Evolutionary conservation across 345 rosid genomes (phyloP).

Genomic region (Hypericum perforatum): DNA sequence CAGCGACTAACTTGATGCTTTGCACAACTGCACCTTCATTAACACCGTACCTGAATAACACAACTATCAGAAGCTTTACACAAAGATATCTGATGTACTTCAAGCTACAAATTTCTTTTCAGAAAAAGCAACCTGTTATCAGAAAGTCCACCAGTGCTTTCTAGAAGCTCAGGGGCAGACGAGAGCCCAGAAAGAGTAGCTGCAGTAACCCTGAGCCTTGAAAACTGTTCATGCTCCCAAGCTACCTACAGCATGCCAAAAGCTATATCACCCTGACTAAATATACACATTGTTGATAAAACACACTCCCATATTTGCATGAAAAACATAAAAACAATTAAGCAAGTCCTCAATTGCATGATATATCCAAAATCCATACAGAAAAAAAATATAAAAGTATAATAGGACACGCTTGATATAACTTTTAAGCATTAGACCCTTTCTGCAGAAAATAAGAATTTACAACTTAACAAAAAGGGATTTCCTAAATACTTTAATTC

Average conservation of each 20-base stretch:
- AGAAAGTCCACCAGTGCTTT: conserved; percentile 64
- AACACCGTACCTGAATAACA: conserved; percentile 48
- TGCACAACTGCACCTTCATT: conserved; percentile 53
- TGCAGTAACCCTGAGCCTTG: conserved; percentile 88
- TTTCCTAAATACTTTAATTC: too few species aligned
- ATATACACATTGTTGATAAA: conserved; percentile 4
- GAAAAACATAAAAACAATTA: too few species aligned
- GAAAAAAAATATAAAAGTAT: too few species aligned
- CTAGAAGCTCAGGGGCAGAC: conserved; percentile 63
- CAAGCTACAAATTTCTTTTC: conserved; percentile 5
- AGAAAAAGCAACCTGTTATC: conserved; percentile 58
- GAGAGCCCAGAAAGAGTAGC: conserved; percentile 82
- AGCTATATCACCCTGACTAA: conserved; percentile 25
- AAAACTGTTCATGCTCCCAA: conserved; percentile 99
- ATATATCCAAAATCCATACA: too few species aligned
- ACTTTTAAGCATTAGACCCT: too few species aligned
- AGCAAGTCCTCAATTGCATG: too few species aligned
- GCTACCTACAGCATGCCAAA: conserved; percentile 66
- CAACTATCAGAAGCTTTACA: conserved; percentile 15
- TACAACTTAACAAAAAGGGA: too few species aligned
- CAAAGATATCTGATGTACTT: neutral
- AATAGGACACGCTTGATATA: too few species aligned
- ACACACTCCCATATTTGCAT: neutral
- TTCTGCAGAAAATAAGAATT: too few species aligned
- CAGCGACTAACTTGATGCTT: conserved; percentile 78